Base-by-base conservation (phyloP, 2,329 filamentous ascomycete genomes). In the Apiospora phragmitis region DNA sequence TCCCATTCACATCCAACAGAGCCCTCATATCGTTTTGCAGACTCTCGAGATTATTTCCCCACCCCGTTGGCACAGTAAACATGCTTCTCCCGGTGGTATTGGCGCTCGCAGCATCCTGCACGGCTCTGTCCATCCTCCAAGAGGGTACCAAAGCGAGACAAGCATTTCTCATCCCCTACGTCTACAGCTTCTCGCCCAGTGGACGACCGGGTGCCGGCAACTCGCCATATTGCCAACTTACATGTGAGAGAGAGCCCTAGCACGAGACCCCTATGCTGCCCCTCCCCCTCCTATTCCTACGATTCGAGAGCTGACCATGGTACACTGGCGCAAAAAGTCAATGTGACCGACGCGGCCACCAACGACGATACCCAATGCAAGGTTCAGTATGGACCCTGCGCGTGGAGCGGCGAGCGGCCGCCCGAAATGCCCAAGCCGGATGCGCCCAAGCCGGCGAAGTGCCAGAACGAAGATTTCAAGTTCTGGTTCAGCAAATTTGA, bases 401-500 rank as follows among this genome's bases (percentile, higher is more conserved):
- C 55, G 9, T 62, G 18, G 18, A 62, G 55, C 55, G 55, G 55
- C 32, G 55, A 62, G 32, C 32, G 55, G 29, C 55, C 55, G 18
- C 55, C 55, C 32, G 55, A 62, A 16, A 11, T 62, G 32, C 55
- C 29, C 9, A 38, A 62, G 55, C 55, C 55, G 29, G 32, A 38
- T 9, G 55, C 55, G 29, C 8, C 32, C 8, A 62, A 38, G 9
- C 55, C 55, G 32, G 55, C 55, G 8, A 24, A 24, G 21, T 62
- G 55, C 32, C 18, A 62, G 21, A 38, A 62, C 55, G 55, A 38
- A 35, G 55, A 62, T 4, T 62, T 62, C 55, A 38, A 38, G 18
- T 62, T 62, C 55, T 62, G 55, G 55, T 62, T 62, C 55, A 62
- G 55, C 55, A 38, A 62, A 9, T 62, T 38, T 32, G 55, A 38